Base-by-base conservation (phyloP, 202 grass and related monocot genomes). In the Eragrostis tef region DNA sequence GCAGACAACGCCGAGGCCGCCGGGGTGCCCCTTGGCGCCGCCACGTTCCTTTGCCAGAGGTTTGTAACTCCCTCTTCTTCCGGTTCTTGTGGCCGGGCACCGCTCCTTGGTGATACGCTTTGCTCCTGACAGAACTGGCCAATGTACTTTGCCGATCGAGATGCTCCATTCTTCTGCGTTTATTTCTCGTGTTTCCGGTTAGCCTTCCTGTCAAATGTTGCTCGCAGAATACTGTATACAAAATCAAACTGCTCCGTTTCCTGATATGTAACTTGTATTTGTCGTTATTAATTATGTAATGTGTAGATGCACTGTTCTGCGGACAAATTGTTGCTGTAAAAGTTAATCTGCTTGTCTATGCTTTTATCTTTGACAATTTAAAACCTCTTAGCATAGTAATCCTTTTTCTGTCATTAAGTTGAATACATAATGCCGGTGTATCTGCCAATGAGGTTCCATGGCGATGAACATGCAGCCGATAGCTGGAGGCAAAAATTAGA, bases 31-130 rank as follows among this genome's bases (percentile, higher is more conserved):
- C 11, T 82, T 1, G 58, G 31, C 17, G 42, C 58, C 19, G 46
- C 78, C 27, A 73, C 58, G 46, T 89, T 86, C 47, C 27, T 78
- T 15, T 89, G 87, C 49, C 83, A 89, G 58, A 89, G 87, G 83
- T 89, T 17, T 71, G 77, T 54, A 26, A 9, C 64, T 8, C 34
- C 25, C 1, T 15, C 36, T 64, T 42, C 62, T 47, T n/a, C n/a
- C n/a, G 5, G 0, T 3, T 22, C 29, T 26, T 54, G 34, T 15
- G 6, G 29, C 29, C 29, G 29, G 2, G 7, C 48, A 54, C 9
- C 26, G 6, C 12, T 57, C 51, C 36, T 48, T 19, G 75, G 59
- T 11, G 49, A 11, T 45, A 51, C 65, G 17, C 11, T 79, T 6
- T 20, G 13, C 20, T 22, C 34, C 29, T n/a, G 6, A 11, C 22